Base-by-base conservation (phyloP, 2,329 filamentous ascomycete genomes). In the Fusarium newnesense region DNA sequence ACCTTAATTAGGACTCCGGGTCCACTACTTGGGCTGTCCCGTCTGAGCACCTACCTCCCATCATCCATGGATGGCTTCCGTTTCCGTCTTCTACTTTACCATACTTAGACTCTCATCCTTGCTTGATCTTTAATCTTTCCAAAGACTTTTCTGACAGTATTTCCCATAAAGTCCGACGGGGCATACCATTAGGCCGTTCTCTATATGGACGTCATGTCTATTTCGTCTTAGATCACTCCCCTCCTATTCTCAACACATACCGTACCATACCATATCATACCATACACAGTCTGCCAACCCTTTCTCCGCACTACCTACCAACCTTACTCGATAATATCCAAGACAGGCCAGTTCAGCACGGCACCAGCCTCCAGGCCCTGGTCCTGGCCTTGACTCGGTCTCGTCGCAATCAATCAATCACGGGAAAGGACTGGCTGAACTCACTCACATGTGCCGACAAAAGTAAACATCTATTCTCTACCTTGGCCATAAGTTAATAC, bases 1-100 rank as follows among this genome's bases (percentile, higher is more conserved):
- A 30, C 28, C 28, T 30, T 37, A 43, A 42, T 46, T 53, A 52
- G 30, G 19, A 69, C 39, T 30, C 36, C 32, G 66, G 74, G 54
- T 61, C 74, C 71, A 73, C 74, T 67, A 40, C 62, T 64, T 65
- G 59, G 67, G 65, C 67, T 69, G 67, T 53, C 40, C 44, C 47
- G 69, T 76, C 69, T 50, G 63, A 68, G 73, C 68, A 58, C 63
- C 47, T 42, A 64, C 61, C 59, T 63, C 54, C 40, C 54, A 36
- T 69, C 49, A 58, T 69, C 63, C 44, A 58, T 67, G 59, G 30
- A 64, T 52, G 63, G 49, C 67, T 57, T 65, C 70, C 50, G 53
- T 49, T 73, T 70, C 71, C 68, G 71, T 65, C 61, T 63, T 69
- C 67, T 68, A 60, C 53, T 56, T 21, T 52, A 53, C 42, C 57